A percentile compares a stretch with the other conserved stretches of the same genome.
Evolutionary conservation across 148 eudicot genomes (phyloP).

Genomic region (Camellia sinensis): DNA sequence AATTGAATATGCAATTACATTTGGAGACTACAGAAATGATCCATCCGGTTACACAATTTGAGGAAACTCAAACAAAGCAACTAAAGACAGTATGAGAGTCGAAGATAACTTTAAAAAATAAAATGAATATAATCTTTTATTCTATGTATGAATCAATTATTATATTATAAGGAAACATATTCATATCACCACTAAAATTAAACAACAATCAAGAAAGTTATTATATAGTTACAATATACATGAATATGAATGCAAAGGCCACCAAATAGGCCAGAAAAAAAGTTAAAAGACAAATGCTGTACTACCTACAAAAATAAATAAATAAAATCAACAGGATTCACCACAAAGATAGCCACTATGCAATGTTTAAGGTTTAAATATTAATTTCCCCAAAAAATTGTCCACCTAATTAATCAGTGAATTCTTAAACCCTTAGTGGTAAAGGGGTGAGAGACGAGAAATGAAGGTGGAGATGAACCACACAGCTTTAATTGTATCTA

Average conservation of each 20-base stretch:
- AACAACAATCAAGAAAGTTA: neutral
- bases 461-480: neutral
- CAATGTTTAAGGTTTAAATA: too few species aligned
- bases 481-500: neutral
- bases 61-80: neutral
- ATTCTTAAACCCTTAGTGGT: neutral
- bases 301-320: neutral
- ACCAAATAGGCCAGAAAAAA: neutral
- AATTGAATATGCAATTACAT: neutral
- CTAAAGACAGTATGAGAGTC: neutral
- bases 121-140: neutral
- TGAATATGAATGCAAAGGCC: neutral
- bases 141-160: neutral
- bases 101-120: neutral
- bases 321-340: too few species aligned
- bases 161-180: neutral
- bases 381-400: neutral
- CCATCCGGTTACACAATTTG: neutral
- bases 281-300: neutral
- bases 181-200: neutral
- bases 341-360: too few species aligned
- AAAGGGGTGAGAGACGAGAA: neutral
- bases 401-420: neutral
- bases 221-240: neutral
- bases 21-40: neutral